Percentiles rank a stretch among this genome's conserved stretches.
Conservation (phyloP, 176 grass and related monocot species). For the Otatea glauca region DNA sequence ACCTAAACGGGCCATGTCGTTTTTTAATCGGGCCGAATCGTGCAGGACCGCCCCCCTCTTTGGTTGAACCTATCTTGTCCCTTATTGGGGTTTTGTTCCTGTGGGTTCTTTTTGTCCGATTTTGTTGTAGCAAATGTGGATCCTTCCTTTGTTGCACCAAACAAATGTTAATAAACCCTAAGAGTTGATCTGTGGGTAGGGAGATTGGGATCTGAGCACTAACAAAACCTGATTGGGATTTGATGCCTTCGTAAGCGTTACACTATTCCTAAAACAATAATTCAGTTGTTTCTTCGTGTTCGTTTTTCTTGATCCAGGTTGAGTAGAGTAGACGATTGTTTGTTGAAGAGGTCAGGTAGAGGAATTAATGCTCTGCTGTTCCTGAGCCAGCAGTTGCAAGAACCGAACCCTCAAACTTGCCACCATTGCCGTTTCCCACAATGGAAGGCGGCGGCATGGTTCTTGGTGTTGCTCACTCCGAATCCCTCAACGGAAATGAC, state of each 20-base stretch:
- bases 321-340: not conserved
- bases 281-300: not conserved
- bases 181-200: not conserved
- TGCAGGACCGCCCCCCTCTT: too few relatives aligned
- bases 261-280: too few relatives aligned
- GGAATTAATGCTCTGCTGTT: conserved; percentile 8
- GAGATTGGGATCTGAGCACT: not conserved
- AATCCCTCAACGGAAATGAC: not conserved
- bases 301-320: conserved; percentile 9
- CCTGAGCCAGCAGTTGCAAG: not conserved
- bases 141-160: not conserved
- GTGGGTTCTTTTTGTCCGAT: not conserved
- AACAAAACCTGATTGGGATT: not conserved
- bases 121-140: not conserved
- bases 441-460: conserved; percentile 39
- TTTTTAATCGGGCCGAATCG: too few relatives aligned
- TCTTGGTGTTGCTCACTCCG: not conserved
- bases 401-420: not conserved
- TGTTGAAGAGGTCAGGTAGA: not conserved
- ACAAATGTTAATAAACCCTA: not conserved
- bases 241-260: too few relatives aligned
- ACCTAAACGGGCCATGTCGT: too few relatives aligned
- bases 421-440: not conserved
- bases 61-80: too few relatives aligned
- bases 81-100: not conserved